These are phyloP conservation scores for Aegilops speltoides DNA, from an alignment of 176 grass and related monocot genomes.

Conservation along the genomic window DNA sequence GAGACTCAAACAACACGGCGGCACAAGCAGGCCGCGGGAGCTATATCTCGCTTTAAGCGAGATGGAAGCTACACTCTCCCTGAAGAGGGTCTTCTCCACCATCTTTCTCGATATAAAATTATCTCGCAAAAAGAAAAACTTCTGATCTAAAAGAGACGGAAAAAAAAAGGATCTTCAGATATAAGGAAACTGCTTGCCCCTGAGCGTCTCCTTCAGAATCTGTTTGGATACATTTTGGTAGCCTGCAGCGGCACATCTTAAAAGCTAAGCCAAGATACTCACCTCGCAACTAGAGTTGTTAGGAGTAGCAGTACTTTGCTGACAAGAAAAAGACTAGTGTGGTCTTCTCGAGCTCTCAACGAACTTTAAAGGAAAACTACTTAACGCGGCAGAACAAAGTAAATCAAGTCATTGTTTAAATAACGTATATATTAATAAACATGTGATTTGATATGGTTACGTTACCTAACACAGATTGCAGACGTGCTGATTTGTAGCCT, in stretches of 20 bases:
- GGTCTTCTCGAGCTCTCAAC: neutral
- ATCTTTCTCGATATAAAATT: too few species aligned
- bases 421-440: neutral
- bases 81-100: too few species aligned
- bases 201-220: neutral
- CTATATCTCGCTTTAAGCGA: too few species aligned
- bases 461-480: neutral
- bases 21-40: too few species aligned
- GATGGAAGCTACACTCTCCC: too few species aligned
- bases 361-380: slow-evolving; percentile 3
- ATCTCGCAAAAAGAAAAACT: too few species aligned
- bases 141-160: too few species aligned
- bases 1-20: too few species aligned
- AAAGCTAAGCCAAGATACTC: neutral
- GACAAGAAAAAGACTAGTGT: neutral
- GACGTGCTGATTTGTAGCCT: neutral
- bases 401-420: neutral
- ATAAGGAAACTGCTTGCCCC: too few species aligned
- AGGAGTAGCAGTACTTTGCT: neutral
- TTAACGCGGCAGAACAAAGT: neutral
- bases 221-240: neutral
- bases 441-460: neutral
- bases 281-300: neutral
- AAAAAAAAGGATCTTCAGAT: too few species aligned
- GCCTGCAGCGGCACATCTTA: neutral